A percentile compares a stretch with the other conserved stretches of the same genome.
These are phyloP conservation scores for Pseudognaphalium luteoalbum DNA, from an alignment of 129 eudicot genomes.

Conservation along the genomic window DNA sequence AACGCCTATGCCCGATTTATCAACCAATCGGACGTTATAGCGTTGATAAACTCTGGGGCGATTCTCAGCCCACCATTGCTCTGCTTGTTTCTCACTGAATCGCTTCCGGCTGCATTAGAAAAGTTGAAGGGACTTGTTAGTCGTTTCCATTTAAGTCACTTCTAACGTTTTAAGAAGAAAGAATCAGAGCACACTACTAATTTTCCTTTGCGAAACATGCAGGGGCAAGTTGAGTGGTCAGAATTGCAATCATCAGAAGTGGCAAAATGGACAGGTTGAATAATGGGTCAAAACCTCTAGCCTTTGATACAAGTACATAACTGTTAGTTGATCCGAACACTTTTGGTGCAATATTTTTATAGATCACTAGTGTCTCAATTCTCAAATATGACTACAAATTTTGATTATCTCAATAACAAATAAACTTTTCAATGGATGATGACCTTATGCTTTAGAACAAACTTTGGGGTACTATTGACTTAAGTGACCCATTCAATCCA, in stretches of 20 bases:
- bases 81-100: slow-evolving; percentile 88
- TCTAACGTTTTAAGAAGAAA: neutral
- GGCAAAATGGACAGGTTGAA: neutral
- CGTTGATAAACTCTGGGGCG: slow-evolving; percentile 66
- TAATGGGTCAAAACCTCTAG: neutral
- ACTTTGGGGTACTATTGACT: neutral
- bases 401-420: neutral
- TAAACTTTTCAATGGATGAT: neutral
- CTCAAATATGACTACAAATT: neutral
- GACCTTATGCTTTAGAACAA: neutral
- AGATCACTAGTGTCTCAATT: neutral
- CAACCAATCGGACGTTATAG: slow-evolving; percentile 64
- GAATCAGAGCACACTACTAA: neutral
- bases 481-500: neutral
- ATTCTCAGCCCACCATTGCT: slow-evolving; percentile 87
- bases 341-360: neutral
- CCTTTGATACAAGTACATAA: neutral
- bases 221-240: neutral
- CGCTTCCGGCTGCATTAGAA: slow-evolving; percentile 68
- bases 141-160: neutral
- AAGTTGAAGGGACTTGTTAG: neutral
- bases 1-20: slow-evolving; percentile 57
- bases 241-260: neutral
- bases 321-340: neutral
- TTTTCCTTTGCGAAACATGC: neutral